A percentile compares a stretch with the other conserved stretches of the same genome.
phyloP scores from a whole-genome alignment of 2,329 filamentous ascomycete species.

The Huntiella omanensis region DNA sequence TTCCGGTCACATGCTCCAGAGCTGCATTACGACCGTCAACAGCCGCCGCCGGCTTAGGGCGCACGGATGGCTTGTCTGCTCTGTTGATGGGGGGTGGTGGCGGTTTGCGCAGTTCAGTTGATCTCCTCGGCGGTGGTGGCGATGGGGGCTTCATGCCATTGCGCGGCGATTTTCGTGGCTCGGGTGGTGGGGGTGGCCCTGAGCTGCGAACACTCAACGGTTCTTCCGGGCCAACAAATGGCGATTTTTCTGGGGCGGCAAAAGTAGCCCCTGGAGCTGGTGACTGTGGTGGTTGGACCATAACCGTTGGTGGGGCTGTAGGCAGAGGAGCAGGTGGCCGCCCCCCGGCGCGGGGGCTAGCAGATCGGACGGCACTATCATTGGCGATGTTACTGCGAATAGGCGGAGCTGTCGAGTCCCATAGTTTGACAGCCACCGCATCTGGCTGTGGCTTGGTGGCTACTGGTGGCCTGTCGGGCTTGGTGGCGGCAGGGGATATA shows the following conservation, averaged over 20 bases:
- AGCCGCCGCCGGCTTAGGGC: conserved; percentile 12
- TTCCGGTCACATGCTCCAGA: conserved; percentile 4
- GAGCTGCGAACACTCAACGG: conserved; percentile 27
- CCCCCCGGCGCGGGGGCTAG: conserved; percentile 7
- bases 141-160: conserved; percentile 36
- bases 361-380: conserved; percentile 6
- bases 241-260: not conserved
- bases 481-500: conserved; percentile 20
- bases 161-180: conserved; percentile 29
- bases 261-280: conserved; percentile 24
- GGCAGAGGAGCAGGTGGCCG: not conserved
- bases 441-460: not conserved
- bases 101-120: conserved; percentile 36
- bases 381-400: conserved; percentile 15
- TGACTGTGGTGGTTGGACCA: conserved; percentile 50
- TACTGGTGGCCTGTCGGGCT: conserved; percentile 23
- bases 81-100: conserved; percentile 60
- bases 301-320: conserved; percentile 40
- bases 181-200: conserved; percentile 29
- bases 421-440: not conserved
- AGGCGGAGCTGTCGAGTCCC: conserved; percentile 13
- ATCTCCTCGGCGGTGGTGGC: conserved; percentile 43
- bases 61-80: conserved; percentile 42
- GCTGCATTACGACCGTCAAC: conserved; percentile 13
- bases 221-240: not conserved